Conservation (phyloP, 1,284 basidiomycete genomes). For the Laetiporus sulphureus region DNA sequence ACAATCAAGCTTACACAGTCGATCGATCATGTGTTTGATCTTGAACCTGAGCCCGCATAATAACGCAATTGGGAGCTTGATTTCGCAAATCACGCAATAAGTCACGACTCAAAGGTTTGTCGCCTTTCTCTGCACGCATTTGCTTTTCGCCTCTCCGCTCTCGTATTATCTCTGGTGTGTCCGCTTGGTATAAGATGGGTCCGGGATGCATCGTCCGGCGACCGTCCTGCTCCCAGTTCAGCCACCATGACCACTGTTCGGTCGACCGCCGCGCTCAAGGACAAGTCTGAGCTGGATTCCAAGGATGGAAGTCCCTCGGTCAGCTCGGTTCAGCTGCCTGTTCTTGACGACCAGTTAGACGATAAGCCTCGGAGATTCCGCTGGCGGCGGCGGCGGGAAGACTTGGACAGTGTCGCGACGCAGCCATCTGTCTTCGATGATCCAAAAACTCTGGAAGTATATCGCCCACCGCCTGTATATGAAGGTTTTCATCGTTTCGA, state of each 20-base stretch:
- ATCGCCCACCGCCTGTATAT: conserved; percentile 50
- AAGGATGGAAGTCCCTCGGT: conserved; percentile 14
- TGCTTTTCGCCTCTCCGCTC: background rate
- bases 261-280: background rate
- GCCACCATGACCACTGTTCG: conserved; percentile 5
- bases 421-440: conserved; percentile 38
- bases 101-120: conserved; percentile 10
- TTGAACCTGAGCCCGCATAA: conserved; percentile 7
- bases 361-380: conserved; percentile 13
- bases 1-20: background rate
- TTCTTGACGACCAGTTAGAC: conserved; percentile 20
- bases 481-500: conserved; percentile 67
- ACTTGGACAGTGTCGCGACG: conserved; percentile 27
- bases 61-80: conserved; percentile 22
- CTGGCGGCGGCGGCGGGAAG: conserved; percentile 19
- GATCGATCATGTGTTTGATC: conserved; percentile 2
- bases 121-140: background rate
- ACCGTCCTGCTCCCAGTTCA: background rate
- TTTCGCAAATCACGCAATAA: conserved; percentile 22
- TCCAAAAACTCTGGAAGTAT: conserved; percentile 41
- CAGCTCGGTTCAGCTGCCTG: conserved; percentile 18
- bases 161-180: no score
- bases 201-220: conserved; percentile 8
- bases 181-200: conserved; percentile 12
- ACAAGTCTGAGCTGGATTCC: conserved; percentile 2